Percentiles rank a stretch among this genome's conserved stretches.
These are phyloP conservation scores for Neurospora tetrasperma DNA, from an alignment of 495 filamentous ascomycete genomes.

Conservation along the genomic window DNA sequence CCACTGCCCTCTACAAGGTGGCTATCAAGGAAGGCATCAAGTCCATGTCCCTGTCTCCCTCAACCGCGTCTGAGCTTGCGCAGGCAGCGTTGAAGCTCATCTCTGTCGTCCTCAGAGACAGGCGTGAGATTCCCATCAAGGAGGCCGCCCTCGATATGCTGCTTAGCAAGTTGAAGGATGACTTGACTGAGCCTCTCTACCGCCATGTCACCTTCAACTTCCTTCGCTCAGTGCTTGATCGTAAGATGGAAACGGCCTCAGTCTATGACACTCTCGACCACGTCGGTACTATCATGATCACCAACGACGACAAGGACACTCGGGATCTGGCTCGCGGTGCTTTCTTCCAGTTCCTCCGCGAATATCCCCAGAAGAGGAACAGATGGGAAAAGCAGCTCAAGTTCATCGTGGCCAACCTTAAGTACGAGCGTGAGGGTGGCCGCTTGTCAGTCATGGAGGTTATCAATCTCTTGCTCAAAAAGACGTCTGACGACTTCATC, in stretches of 20 bases:
- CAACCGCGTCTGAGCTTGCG: constrained; percentile 67
- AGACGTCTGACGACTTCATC: constrained; percentile 65
- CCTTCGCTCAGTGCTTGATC: constrained; percentile 69
- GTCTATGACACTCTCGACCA: constrained; percentile 87
- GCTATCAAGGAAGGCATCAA: constrained; percentile 76
- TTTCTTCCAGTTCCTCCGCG: constrained; percentile 87
- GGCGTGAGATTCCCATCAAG: constrained; percentile 60
- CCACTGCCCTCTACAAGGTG: constrained; percentile 65
- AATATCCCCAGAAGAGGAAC: constrained; percentile 85
- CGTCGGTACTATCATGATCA: constrained; percentile 90
- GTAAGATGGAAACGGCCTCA: constrained; percentile 73
- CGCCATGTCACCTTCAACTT: constrained; percentile 92
- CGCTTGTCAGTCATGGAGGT: constrained; percentile 86
- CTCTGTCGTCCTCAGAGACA: constrained; percentile 73
- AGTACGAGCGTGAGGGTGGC: constrained; percentile 80
- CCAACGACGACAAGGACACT: constrained; percentile 76
- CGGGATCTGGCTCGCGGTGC: constrained; percentile 78
- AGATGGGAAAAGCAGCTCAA: constrained; percentile 79
- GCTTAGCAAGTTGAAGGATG: constrained; percentile 72
- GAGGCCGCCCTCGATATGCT: constrained; percentile 77
- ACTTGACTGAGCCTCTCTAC: constrained; percentile 83
- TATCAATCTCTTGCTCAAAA: constrained; percentile 70
- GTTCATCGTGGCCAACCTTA: constrained; percentile 82
- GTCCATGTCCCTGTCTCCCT: constrained; percentile 48
- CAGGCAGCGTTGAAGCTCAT: constrained; percentile 83